Evolutionary conservation across 495 filamentous ascomycete species (phyloP).

Genomic region (Annulohypoxylon maeteangense): DNA sequence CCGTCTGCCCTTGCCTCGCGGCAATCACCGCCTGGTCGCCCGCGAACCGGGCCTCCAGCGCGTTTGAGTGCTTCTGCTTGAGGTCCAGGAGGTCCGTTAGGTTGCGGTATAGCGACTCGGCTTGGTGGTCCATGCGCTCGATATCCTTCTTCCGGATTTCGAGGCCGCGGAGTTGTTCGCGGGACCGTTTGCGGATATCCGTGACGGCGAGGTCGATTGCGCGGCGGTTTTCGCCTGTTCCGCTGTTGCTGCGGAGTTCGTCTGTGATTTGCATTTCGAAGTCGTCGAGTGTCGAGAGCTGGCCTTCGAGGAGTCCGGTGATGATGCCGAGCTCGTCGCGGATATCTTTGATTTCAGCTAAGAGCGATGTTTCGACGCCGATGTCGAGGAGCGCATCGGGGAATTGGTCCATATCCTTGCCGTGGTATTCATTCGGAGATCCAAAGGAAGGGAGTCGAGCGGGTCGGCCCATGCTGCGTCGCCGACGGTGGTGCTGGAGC

Average conservation of each 20-base stretch:
- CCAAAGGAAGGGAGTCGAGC: conserved; percentile 37
- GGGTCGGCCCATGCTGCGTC: conserved; percentile 42
- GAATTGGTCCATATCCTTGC: conserved; percentile 57
- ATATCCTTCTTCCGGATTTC: conserved; percentile 72
- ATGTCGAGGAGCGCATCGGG: conserved; percentile 75
- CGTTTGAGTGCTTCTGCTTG: conserved; percentile 77
- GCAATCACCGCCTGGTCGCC: conserved; percentile 73
- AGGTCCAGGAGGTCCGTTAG: conserved; percentile 71
- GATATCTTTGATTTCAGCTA: conserved; percentile 77
- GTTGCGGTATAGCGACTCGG: conserved; percentile 69
- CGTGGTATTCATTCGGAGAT: conserved; percentile 17
- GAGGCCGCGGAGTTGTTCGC: conserved; percentile 69
- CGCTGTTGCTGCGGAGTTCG: conserved; percentile 52
- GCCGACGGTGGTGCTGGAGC: conserved; percentile 68
- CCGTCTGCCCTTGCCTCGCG: conserved; percentile 73
- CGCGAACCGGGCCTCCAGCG: conserved; percentile 74
- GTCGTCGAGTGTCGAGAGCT: conserved; percentile 64
- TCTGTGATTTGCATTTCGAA: conserved; percentile 62
- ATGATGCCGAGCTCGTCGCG: conserved; percentile 80
- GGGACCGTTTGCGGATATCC: conserved; percentile 68
- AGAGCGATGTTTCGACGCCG: conserved; percentile 71
- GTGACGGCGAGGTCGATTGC: conserved; percentile 50
- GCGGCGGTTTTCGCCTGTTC: conserved; percentile 50
- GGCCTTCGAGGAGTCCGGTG: conserved; percentile 67
- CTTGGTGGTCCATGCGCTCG: conserved; percentile 74